Percentiles rank a stretch among this genome's conserved stretches.
These are phyloP conservation scores for Xylariaceae sp. DNA, from an alignment of 2,329 filamentous ascomycete species.

Conservation along the genomic window DNA sequence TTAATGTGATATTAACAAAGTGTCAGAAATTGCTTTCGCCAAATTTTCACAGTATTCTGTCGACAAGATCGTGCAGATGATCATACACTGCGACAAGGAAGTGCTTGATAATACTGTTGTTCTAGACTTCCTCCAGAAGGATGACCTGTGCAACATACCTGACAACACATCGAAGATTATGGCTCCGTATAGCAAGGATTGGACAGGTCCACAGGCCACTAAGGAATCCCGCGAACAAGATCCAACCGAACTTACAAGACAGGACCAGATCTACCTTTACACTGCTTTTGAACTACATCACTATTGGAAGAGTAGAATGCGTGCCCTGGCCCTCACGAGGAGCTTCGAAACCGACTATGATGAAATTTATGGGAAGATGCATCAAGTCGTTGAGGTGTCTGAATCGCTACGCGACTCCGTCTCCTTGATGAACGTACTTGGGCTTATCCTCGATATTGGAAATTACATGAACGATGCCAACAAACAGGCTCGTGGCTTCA, in stretches of 20 bases:
- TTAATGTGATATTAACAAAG: constrained; percentile 28
- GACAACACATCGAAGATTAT: constrained; percentile 88
- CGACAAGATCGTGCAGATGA: constrained; percentile 84
- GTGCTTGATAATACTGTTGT: constrained; percentile 86
- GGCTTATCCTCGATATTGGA: constrained; percentile 93
- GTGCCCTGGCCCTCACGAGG: constrained; percentile 78
- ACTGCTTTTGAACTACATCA: constrained; percentile 93
- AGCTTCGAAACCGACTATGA: constrained; percentile 88
- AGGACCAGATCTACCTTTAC: constrained; percentile 92
- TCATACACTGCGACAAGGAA: constrained; percentile 90
- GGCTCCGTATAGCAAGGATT: constrained; percentile 94
- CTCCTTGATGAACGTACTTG: constrained; percentile 90
- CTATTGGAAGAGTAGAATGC: constrained; percentile 98
- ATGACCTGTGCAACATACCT: constrained; percentile 86
- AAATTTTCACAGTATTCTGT: constrained; percentile 85
- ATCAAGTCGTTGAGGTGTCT: constrained; percentile 79
- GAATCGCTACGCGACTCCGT: constrained; percentile 89
- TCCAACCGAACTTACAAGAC: constrained; percentile 80
- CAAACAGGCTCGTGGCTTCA: constrained; percentile 97
- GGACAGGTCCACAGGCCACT: constrained; percentile 81
- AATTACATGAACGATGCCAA: constrained; percentile 99
- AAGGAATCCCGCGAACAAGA: constrained; percentile 79
- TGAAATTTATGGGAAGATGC: constrained; percentile 79
- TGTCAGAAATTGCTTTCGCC: constrained; percentile 75
- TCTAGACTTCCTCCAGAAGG: constrained; percentile 93